A percentile compares a stretch with the other conserved stretches of the same genome.
These are phyloP conservation scores for Henningerozyma blattae DNA, from an alignment of 805 yeast genomes.

Conservation along the genomic window DNA sequence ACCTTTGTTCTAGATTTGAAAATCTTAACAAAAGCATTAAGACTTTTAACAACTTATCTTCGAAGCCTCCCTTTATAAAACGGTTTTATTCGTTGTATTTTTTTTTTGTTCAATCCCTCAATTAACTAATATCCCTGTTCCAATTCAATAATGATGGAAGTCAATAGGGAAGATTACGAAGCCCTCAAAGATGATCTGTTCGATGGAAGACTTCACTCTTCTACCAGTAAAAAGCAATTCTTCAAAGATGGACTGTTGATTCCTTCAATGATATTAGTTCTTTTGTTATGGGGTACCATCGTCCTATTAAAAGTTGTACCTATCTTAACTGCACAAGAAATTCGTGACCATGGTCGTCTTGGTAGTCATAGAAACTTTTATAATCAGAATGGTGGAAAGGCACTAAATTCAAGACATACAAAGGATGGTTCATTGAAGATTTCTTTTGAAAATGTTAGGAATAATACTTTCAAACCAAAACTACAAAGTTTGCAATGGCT, in stretches of 20 bases:
- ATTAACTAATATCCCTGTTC: no score
- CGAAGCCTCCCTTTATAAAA: no score
- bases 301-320: conserved; percentile 8
- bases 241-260: no score
- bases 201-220: not conserved
- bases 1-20: no score
- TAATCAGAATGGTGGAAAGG: conserved; percentile 1
- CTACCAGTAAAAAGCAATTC: not conserved
- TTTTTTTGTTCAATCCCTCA: no score
- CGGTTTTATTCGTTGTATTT: no score
- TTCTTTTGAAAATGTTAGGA: conserved; percentile 36
- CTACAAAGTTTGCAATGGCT: conserved; percentile 62
- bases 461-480: conserved; percentile 43
- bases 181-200: conserved; percentile 9
- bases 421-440: conserved; percentile 19
- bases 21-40: no score
- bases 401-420: conserved; percentile 9
- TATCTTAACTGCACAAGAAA: not conserved
- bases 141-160: not conserved
- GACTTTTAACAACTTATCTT: no score
- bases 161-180: conserved; percentile 6
- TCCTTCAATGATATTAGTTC: not conserved
- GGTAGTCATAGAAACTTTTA: no score
- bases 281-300: conserved; percentile 9
- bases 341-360: not conserved